Percentiles rank a stretch among this genome's conserved stretches.
Evolutionary conservation across 129 eudicot species (phyloP).

Genomic region (Flaveria robusta): DNA sequence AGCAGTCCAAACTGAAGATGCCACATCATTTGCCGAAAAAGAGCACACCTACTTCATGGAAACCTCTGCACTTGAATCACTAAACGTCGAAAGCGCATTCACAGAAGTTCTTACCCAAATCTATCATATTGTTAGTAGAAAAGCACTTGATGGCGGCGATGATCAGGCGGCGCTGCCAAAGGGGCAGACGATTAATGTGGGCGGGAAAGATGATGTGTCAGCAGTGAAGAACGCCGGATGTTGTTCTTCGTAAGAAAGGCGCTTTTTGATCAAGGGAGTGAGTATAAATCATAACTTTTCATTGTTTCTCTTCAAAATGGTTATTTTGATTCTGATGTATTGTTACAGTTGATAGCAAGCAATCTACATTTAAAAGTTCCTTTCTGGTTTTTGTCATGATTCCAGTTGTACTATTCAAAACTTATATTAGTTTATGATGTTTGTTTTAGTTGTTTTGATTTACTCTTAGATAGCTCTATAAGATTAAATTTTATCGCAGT

Average conservation of each 20-base stretch:
- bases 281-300: neutral
- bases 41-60: neutral
- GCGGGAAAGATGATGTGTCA: neutral
- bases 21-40: constrained; percentile 2
- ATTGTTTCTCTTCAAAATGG: neutral
- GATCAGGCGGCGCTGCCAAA: constrained; percentile 1
- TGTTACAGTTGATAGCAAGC: neutral
- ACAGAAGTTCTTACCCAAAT: constrained; percentile 6
- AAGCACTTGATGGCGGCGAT: neutral
- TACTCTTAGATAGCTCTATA: neutral
- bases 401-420: neutral
- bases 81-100: neutral
- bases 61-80: constrained; percentile 5
- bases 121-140: constrained; percentile 5
- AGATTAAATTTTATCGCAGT: neutral
- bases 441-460: neutral
- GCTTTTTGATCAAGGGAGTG: neutral
- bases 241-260: neutral
- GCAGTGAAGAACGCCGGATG: neutral
- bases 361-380: neutral
- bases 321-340: neutral
- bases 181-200: neutral
- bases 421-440: neutral
- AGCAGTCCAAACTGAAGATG: neutral
- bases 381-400: neutral